Evolutionary conservation across 257 asterid species (phyloP), one percentile per base, ranked within the genome.

Genomic region (Ehretia macrophylla): DNA sequence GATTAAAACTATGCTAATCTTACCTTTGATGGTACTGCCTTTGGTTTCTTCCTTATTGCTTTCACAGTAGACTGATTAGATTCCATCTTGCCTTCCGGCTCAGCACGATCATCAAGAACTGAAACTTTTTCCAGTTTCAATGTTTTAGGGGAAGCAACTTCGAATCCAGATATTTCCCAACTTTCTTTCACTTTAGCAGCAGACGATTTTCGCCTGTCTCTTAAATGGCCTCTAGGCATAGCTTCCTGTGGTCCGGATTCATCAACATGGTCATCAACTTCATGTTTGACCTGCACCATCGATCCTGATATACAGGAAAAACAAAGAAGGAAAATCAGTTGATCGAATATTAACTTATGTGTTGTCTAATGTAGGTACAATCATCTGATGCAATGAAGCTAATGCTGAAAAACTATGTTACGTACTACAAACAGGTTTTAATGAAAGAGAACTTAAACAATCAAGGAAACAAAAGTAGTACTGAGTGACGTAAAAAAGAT

Each of bases 201-300:
- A 5, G 72, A 52, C 40, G 69, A 66, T 69, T 70, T 77, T 35
- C 69, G 79, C 67, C 80, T 81, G 58, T 76, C 95, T 64, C 72
- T 83, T 62, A 51, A 72, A 46, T 56, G 79, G 59, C 72, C 72
- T 39, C 54, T 59, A 27, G 72, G 78, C 67, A 46, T 69, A 74
- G 74, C 69, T 74, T 78, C 91, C 32, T 69, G 57, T 35, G 90
- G 65, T 66, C 67, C 77, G 56, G 82, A 77, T 79, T 87, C 94
- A 71, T 80, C 89, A 50, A 61, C 78, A 72, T 62, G 84, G 60
- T 80, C 85, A 64, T 47, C 80, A 60, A 50, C 47, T 47, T 74
- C 88, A 44, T 75, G 88, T 70, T 63, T 78, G 62, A 55, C 56
- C 59, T 51, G 83, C 65, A 53, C 42, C 49, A 63, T 58, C 45